Evolutionary conservation across 164 flowering plant species (phyloP), one percentile per base, ranked within the genome.

Genomic region (Chimonanthus praecox): DNA sequence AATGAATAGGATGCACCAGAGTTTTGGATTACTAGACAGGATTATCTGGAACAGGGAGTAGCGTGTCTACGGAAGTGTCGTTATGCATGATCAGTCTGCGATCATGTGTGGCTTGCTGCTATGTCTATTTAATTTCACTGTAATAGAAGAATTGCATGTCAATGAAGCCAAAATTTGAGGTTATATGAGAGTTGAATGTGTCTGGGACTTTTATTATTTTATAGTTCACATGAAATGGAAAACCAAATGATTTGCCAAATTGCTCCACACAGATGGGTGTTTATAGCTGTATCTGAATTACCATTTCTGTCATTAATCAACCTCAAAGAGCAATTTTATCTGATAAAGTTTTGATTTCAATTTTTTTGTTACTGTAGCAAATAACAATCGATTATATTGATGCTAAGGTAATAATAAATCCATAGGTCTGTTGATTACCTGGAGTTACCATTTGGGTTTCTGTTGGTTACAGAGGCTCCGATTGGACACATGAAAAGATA

Each of bases 1-100:
- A 66, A 44, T 33, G 8, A 82, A 83, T 88, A 94, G 99, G 98
- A 92, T 84, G 94, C 98, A 71, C 99, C 98, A 4, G 99, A 94
- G 72, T 94, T 92, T 80, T 96, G 99, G 97, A 96, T 96, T 50
- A 88, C 80, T 77, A 87, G 89, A 80, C 85, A 96, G 75, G 98
- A 96, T 80, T 94, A 94, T 79, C 75, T 84, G 80, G 98, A 96
- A 81, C 98, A 94, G 76, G 97, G 98, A 78, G 71, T 88, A 67
- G 88, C 77, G 49, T 94, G 98, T 81, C 75, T 94, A 66, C 87
- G 89, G 82, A 94, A 91, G 82, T 89, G 94, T 75, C 94, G 97
- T 45, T 90, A 87, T 65, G 89, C 90, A 67, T 90, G 81, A 86
- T 16, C 49, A 45, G 33, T 6, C 48, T 43, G 10, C 5, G 2